Evolutionary conservation across 495 filamentous ascomycete species (phyloP).

Genomic region (Podospora tetraspora): DNA sequence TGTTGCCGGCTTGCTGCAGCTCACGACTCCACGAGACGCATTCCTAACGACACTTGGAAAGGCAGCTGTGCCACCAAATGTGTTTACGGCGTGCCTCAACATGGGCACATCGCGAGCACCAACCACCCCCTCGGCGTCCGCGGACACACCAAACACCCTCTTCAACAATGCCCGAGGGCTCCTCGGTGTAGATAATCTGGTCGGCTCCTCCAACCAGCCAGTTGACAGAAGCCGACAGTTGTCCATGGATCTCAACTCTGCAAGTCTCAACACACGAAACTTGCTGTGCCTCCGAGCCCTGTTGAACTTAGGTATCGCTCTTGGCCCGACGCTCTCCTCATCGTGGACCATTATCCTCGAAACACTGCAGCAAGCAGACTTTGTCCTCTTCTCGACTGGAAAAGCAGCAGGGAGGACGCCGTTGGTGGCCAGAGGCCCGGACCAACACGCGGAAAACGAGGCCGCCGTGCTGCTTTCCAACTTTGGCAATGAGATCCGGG

Average conservation of each 20-base stretch:
- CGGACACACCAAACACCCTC: constrained; percentile 48
- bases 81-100: constrained; percentile 58
- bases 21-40: constrained; percentile 83
- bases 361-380: constrained; percentile 83
- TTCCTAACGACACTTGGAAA: constrained; percentile 93
- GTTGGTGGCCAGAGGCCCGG: constrained; percentile 36
- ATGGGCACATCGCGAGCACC: constrained; percentile 33
- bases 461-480: constrained; percentile 52
- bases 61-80: constrained; percentile 76
- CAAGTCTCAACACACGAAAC: constrained; percentile 78
- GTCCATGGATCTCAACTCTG: constrained; percentile 43
- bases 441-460: constrained; percentile 41
- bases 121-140: constrained; percentile 36
- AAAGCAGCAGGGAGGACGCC: constrained; percentile 45
- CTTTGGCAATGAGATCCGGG: constrained; percentile 70
- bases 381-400: constrained; percentile 63
- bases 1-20: constrained; percentile 79
- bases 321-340: constrained; percentile 77
- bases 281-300: constrained; percentile 83
- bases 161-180: constrained; percentile 60
- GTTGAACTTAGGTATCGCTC: constrained; percentile 87
- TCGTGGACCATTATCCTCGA: constrained; percentile 90
- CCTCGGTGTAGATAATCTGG: constrained; percentile 58
- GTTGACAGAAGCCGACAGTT: constrained; percentile 50
- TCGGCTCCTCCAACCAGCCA: constrained; percentile 43